Evolutionary conservation across 163 green algal genomes (phyloP).

Genomic region (Trebouxia gelatinosa): DNA sequence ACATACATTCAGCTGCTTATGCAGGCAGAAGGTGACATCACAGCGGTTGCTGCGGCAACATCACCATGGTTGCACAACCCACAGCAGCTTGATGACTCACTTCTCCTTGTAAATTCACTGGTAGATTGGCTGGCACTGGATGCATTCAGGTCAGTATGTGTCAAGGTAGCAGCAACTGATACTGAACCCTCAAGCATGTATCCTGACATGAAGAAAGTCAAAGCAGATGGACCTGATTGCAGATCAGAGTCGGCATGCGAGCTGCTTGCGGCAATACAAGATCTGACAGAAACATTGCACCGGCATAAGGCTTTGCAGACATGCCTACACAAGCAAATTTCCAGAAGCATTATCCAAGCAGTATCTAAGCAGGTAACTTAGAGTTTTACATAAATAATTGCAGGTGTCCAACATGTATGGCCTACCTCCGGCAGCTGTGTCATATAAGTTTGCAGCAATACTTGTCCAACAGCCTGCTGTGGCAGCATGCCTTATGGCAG

Average conservation of each 20-base stretch:
- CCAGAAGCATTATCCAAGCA: not conserved
- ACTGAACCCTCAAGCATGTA: no score
- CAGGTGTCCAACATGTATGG: not conserved
- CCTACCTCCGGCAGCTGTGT: not conserved
- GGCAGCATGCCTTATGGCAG: not conserved
- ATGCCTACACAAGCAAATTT: not conserved
- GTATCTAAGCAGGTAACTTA: not conserved
- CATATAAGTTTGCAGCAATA: not conserved
- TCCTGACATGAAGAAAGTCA: no score
- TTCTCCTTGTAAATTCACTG: no score
- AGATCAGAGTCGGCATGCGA: not conserved
- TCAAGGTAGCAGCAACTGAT: no score
- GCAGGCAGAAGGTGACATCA: no score
- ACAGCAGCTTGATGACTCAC: no score
- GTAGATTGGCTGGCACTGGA: no score
- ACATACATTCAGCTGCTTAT: no score
- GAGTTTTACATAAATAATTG: not conserved
- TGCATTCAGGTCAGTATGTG: no score
- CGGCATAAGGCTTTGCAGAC: not conserved
- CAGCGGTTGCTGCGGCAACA: no score
- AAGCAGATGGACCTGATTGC: no score
- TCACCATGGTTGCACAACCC: no score
- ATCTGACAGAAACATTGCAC: not conserved
- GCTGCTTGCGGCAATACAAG: not conserved
- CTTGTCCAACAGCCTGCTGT: not conserved